Percentiles rank a stretch among this genome's conserved stretches.
These are phyloP conservation scores for Acacia confusa DNA, from an alignment of 306 rosid species.

Conservation along the genomic window DNA sequence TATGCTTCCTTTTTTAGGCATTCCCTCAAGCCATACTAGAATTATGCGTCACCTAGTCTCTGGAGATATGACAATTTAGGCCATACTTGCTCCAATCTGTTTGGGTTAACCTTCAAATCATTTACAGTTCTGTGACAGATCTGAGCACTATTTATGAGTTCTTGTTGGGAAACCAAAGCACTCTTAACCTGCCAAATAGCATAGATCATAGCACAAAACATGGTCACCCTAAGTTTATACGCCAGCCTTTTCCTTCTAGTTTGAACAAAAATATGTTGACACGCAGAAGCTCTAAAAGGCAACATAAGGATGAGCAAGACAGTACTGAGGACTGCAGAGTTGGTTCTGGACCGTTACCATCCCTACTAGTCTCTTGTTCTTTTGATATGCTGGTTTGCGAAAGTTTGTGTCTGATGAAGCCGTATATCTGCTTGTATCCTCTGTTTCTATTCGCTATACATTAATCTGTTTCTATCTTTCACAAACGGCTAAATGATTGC, in stretches of 20 bases:
- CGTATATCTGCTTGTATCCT: neutral
- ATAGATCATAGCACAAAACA: neutral
- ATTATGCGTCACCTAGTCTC: constrained; percentile 2
- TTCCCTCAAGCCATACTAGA: neutral
- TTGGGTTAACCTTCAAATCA: neutral
- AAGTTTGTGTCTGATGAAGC: neutral
- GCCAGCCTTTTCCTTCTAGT: neutral
- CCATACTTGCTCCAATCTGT: neutral
- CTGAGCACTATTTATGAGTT: neutral
- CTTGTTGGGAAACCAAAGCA: neutral
- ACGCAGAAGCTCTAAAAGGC: neutral
- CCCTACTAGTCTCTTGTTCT: neutral
- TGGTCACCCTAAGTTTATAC: neutral
- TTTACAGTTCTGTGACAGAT: neutral
- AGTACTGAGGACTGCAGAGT: neutral
- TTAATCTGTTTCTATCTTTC: neutral
- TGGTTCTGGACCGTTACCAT: neutral
- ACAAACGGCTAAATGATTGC: neutral
- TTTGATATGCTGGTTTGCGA: constrained; percentile 8
- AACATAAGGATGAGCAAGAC: neutral
- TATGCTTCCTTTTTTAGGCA: neutral
- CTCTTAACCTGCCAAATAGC: neutral
- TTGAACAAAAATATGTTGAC: neutral
- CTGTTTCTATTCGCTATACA: neutral
- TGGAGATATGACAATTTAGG: neutral